Percentiles rank a stretch among this genome's conserved stretches.
Evolutionary conservation across 73 alveolate species (phyloP).

Genomic region (Uronychia setigera): DNA sequence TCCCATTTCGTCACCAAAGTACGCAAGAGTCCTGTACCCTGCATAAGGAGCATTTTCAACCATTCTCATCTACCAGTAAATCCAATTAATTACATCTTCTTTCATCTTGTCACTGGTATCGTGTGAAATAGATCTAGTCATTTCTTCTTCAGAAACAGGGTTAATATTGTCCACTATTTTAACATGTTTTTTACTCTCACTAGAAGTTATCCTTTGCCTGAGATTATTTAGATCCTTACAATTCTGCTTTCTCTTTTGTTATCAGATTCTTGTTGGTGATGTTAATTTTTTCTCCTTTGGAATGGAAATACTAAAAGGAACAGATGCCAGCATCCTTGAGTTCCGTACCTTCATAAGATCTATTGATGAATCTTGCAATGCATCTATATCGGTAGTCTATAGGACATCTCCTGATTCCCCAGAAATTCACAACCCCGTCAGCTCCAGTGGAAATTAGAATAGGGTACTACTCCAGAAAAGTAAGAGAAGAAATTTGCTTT

Average conservation of each 20-base stretch:
- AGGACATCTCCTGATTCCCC: constrained; percentile 68
- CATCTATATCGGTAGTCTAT: constrained; percentile 26
- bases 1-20: constrained; percentile 61
- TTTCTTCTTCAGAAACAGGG: too few species aligned
- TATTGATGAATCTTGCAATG: constrained; percentile 43
- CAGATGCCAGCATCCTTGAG: constrained; percentile 36
- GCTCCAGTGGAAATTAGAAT: constrained; percentile 76
- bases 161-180: too few species aligned
- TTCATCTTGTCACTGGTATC: background rate
- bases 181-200: too few species aligned
- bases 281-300: constrained; percentile 15
- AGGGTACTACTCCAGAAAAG: constrained; percentile 92
- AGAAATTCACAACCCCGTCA: constrained; percentile 72
- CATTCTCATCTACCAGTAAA: background rate
- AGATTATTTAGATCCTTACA: background rate
- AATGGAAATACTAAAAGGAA: constrained; percentile 27
- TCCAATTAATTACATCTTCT: background rate
- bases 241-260: constrained; percentile 1
- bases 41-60: background rate
- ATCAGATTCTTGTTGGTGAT: constrained; percentile 8
- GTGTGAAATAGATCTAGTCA: background rate
- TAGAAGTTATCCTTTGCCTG: too few species aligned
- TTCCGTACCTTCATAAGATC: constrained; percentile 36
- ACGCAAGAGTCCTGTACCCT: constrained; percentile 5
- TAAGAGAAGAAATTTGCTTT: constrained; percentile 66